A percentile compares a stretch with the other conserved stretches of the same genome.
phyloP scores from a whole-genome alignment of 345 rosid genomes.

The Salix caprea region DNA sequence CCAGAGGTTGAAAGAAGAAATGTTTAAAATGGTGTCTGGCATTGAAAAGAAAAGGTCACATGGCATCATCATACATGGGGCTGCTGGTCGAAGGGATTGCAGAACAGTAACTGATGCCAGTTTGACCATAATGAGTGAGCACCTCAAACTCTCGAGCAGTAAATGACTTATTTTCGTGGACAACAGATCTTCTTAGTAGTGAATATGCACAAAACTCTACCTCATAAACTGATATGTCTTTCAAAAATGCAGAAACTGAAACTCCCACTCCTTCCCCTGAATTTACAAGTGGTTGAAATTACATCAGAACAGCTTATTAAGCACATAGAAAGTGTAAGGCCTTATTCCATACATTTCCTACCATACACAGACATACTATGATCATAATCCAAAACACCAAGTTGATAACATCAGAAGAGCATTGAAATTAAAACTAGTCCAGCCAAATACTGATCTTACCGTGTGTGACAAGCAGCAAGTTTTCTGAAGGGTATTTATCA shows the following conservation, averaged over 20 bases:
- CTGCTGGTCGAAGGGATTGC: neutral
- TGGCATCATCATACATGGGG: neutral
- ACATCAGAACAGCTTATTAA: neutral
- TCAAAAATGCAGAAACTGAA: conserved; percentile 51
- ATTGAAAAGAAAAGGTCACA: neutral
- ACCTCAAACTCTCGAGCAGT: conserved; percentile 53
- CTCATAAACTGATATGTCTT: conserved; percentile 43
- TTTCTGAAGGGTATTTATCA: conserved; percentile 68
- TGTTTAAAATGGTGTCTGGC: neutral
- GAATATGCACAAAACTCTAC: conserved; percentile 78
- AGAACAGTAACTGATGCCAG: conserved; percentile 37
- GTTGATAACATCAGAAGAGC: no score
- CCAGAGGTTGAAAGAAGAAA: neutral
- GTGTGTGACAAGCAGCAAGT: conserved; percentile 77
- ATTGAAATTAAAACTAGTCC: neutral
- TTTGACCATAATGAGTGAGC: conserved; percentile 32
- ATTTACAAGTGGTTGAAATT: neutral
- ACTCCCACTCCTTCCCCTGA: conserved; percentile 92
- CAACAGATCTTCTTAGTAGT: conserved; percentile 46
- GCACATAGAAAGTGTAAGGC: neutral
- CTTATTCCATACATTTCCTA: neutral
- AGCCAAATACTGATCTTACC: conserved; percentile 39
- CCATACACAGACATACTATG: neutral
- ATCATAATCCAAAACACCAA: no score
- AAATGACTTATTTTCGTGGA: conserved; percentile 18